Percentiles rank a stretch among this genome's conserved stretches.
phyloP scores from a whole-genome alignment of 345 rosid species.

The Zanthoxylum bungeanum region DNA sequence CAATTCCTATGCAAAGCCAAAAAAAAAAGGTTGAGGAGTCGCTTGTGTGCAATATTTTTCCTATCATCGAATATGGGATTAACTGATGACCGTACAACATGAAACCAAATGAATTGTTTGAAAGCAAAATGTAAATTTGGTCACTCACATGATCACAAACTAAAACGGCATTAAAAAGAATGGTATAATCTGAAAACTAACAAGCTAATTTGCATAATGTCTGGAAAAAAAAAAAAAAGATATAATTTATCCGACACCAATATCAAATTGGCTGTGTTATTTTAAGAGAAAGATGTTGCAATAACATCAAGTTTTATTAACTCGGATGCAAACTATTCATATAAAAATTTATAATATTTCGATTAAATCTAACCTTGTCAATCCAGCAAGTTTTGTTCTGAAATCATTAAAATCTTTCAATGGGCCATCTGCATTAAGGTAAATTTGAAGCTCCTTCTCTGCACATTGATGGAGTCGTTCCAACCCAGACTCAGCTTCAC shows the following conservation, averaged over 20 bases:
- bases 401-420: constrained; percentile 75
- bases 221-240: not conserved
- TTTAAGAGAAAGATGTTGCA: not conserved
- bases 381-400: constrained; percentile 79
- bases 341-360: not conserved
- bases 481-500: constrained; percentile 86
- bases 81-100: not conserved
- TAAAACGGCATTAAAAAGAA: not conserved
- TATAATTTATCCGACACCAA: not conserved
- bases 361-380: constrained; percentile 51
- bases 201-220: not conserved
- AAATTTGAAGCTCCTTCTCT: constrained; percentile 70
- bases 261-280: no score
- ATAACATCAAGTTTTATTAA: not conserved
- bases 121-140: not conserved
- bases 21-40: no score
- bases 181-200: no score
- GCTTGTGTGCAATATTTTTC: not conserved
- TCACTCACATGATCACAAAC: not conserved
- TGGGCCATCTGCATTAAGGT: constrained; percentile 55
- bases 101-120: not conserved
- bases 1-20: not conserved
- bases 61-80: not conserved
- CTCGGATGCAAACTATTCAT: not conserved
- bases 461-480: constrained; percentile 90